Evolutionary conservation across 352 stramenopile genomes (phyloP), one percentile per base, ranked within the genome.

Genomic region (Blastocystis sp.): DNA sequence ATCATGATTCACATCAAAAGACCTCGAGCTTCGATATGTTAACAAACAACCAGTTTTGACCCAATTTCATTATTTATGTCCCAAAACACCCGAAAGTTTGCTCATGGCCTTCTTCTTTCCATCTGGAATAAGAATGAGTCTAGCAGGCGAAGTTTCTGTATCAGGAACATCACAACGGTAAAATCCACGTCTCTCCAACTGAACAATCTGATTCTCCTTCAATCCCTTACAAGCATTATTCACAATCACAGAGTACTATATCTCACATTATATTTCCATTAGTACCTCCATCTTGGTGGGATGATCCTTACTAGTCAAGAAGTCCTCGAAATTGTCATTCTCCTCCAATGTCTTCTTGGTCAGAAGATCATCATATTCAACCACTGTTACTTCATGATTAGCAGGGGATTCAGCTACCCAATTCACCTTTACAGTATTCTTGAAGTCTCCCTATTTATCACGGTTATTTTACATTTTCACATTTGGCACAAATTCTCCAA

Each of bases 341-440:
- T 99, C 97, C 91, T 99, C 97, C 37, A 99, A 93, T 91, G 98
- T 98, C 44, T 97, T 93, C 93, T 99, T 99, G 44, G 94, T 97
- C 19, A 99, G 95, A 66, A 99, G 91, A 92, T 98, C 95, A 91
- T 99, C 97, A 91, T 98, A 99, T 92, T 99, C 97, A 56, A 97
- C 95, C 7, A 99, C 91, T 89, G 93, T 93, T 17, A 95, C 93
- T 37, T 76, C 51, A 44, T 80, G 89, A 35, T 80, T 92, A 24
- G 93, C 92, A 35, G 91, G 78, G 64, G 95, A 93, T 80, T 96
- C 92, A 9, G 95, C 94, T 69, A 99, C 93, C 96, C 96, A 99
- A 59, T 94, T 97, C 37, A 99, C 91, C 89, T 93, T 93, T 60
- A 91, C 90, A 24, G 93, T 94, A 37, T 91, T 90, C 91, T 95